These are phyloP conservation scores for Blastobotrys proliferans DNA, from an alignment of 1,139 yeast species.

Conservation along the genomic window DNA sequence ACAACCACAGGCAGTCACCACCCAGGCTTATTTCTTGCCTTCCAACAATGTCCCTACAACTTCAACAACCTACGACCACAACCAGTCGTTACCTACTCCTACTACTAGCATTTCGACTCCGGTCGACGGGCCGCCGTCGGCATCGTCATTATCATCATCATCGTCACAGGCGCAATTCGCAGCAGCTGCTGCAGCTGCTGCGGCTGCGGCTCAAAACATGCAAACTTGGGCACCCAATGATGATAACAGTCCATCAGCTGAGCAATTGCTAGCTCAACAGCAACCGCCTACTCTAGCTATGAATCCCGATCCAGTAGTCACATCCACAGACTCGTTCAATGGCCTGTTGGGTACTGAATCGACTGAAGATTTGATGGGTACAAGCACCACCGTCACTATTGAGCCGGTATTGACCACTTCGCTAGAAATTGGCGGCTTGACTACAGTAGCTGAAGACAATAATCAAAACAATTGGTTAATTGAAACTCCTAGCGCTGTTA, in stretches of 20 bases:
- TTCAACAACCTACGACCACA: too few relatives aligned
- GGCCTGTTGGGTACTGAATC: conserved; percentile 3
- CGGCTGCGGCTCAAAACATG: neutral
- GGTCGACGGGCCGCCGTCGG: neutral
- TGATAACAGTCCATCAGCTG: neutral
- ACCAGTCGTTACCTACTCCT: neutral
- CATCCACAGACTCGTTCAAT: conserved; percentile 7
- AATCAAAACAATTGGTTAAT: conserved; percentile 6
- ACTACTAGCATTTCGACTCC: neutral
- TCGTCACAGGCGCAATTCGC: conserved; percentile 3
- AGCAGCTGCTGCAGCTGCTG: neutral
- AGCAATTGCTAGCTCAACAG: neutral
- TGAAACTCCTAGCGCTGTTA: conserved; percentile 8
- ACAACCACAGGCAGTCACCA: neutral
- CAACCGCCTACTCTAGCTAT: neutral
- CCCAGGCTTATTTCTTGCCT: conserved; percentile 3
- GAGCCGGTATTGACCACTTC: conserved; percentile 3
- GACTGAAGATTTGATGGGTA: neutral
- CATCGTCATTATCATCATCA: neutral
- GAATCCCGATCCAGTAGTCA: neutral
- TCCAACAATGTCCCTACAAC: neutral
- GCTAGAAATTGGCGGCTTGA: conserved; percentile 8
- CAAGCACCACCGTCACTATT: neutral
- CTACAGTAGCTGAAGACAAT: conserved; percentile 6
- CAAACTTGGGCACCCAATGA: conserved; percentile 12